These are phyloP conservation scores for Apiotrichum siamense DNA, from an alignment of 1,284 basidiomycete genomes.

Conservation along the genomic window DNA sequence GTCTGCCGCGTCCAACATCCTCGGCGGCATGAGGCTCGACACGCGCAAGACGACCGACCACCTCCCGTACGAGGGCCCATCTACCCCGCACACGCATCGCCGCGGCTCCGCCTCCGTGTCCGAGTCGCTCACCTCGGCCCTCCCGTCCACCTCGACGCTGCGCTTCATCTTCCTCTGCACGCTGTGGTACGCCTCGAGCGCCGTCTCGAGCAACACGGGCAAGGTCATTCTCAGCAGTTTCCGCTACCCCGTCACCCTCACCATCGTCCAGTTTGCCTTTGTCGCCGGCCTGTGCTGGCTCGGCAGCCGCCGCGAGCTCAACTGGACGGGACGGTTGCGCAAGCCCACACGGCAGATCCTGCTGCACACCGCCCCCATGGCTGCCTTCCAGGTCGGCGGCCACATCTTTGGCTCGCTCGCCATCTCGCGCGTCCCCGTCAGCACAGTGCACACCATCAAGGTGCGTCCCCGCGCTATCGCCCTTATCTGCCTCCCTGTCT, in stretches of 20 bases:
- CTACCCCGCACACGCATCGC: not conserved
- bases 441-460: conserved; percentile 98
- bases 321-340: conserved; percentile 53
- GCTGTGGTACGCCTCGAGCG: conserved; percentile 49
- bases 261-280: conserved; percentile 96
- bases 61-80: not conserved
- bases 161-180: conserved; percentile 45
- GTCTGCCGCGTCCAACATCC: not conserved
- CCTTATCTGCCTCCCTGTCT: not conserved
- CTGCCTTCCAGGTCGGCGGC: conserved; percentile 84
- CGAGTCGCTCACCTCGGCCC: not conserved
- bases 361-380: conserved; percentile 79
- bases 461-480: conserved; percentile 50
- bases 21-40: conserved; percentile 3
- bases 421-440: conserved; percentile 90
- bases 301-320: conserved; percentile 64
- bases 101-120: not conserved
- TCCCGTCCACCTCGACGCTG: conserved; percentile 34
- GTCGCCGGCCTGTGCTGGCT: conserved; percentile 79
- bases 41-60: conserved; percentile 11
- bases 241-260: conserved; percentile 56
- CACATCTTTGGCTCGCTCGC: conserved; percentile 97
- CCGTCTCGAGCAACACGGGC: conserved; percentile 47
- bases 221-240: conserved; percentile 49
- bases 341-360: conserved; percentile 67